Evolutionary conservation across 345 rosid species (phyloP).

Genomic region (Erysimum cheiranthoides): DNA sequence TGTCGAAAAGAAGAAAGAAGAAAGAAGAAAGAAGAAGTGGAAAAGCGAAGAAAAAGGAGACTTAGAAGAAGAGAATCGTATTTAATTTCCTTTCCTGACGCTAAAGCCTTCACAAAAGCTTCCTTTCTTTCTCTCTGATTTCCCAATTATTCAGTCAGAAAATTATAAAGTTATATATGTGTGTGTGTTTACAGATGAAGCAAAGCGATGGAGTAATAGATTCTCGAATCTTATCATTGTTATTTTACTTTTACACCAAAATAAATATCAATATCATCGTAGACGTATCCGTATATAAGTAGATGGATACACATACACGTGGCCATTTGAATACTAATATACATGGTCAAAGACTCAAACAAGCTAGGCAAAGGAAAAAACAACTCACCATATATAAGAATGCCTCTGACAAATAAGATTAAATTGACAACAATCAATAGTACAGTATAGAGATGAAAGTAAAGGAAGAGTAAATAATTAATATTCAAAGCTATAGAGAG

Average conservation of each 20-base stretch:
- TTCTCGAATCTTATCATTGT: slow-evolving; percentile 40
- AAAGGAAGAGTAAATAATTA: not conserved
- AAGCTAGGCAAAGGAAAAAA: not conserved
- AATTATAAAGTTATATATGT: slow-evolving; percentile 13
- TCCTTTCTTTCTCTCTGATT: slow-evolving; percentile 38
- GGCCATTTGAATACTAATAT: not conserved
- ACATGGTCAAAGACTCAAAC: slow-evolving; percentile 1
- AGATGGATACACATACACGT: slow-evolving; percentile 21
- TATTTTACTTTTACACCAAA: slow-evolving; percentile 6
- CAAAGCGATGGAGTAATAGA: slow-evolving; percentile 39
- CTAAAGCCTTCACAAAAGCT: slow-evolving; percentile 49
- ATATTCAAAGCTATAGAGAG: not conserved
- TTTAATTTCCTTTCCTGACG: slow-evolving; percentile 51
- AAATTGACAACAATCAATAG: not conserved
- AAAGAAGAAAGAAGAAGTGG: slow-evolving; percentile 39
- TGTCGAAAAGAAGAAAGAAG: not conserved
- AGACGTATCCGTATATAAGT: slow-evolving; percentile 14
- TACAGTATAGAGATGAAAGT: not conserved
- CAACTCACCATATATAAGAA: not conserved
- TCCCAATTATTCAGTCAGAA: slow-evolving; percentile 44
- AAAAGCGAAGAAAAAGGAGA: slow-evolving; percentile 51
- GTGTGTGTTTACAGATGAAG: slow-evolving; percentile 39
- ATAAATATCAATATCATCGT: not conserved
- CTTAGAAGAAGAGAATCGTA: slow-evolving; percentile 70
- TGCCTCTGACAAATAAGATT: not conserved